phyloP scores from a whole-genome alignment of 1,284 basidiomycete genomes.

The Apiotrichum gracile region DNA sequence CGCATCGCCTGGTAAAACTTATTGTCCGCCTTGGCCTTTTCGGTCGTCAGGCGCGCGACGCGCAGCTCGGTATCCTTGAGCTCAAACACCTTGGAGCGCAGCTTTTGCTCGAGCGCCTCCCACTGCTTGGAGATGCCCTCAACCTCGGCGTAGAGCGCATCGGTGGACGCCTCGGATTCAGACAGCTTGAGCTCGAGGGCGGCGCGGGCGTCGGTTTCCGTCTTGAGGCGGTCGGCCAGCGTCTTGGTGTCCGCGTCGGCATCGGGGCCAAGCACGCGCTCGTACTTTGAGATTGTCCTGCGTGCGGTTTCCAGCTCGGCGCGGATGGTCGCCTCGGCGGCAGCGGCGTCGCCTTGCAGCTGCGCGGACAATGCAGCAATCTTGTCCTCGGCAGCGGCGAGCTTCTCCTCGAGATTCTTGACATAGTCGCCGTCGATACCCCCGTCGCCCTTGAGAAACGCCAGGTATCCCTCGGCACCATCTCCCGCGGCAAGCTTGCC shows the following conservation, averaged over 20 bases:
- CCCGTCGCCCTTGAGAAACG: slow-evolving; percentile 60
- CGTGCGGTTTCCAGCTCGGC: slow-evolving; percentile 34
- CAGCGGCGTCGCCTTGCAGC: slow-evolving; percentile 14
- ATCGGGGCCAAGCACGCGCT: slow-evolving; percentile 58
- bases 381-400: slow-evolving; percentile 48
- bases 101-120: slow-evolving; percentile 76
- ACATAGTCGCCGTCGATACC: slow-evolving; percentile 59
- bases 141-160: slow-evolving; percentile 75
- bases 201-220: slow-evolving; percentile 60
- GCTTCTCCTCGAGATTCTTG: slow-evolving; percentile 56
- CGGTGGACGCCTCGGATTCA: slow-evolving; percentile 54
- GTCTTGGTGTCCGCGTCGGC: slow-evolving; percentile 51
- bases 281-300: slow-evolving; percentile 56
- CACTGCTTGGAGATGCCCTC: slow-evolving; percentile 81
- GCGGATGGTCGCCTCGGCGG: slow-evolving; percentile 14
- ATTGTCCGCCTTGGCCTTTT: slow-evolving; percentile 92
- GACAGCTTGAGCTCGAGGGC: slow-evolving; percentile 51
- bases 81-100: slow-evolving; percentile 79
- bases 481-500: slow-evolving; percentile 68
- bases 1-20: slow-evolving; percentile 90
- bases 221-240: slow-evolving; percentile 56
- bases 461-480: slow-evolving; percentile 65
- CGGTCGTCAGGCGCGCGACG: slow-evolving; percentile 57
- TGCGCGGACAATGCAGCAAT: slow-evolving; percentile 23
- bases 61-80: slow-evolving; percentile 71